Evolutionary conservation across 2,329 filamentous ascomycete genomes (phyloP), one percentile per base, ranked within the genome.

Genomic region (Hawksworthiomyces lignivorus): DNA sequence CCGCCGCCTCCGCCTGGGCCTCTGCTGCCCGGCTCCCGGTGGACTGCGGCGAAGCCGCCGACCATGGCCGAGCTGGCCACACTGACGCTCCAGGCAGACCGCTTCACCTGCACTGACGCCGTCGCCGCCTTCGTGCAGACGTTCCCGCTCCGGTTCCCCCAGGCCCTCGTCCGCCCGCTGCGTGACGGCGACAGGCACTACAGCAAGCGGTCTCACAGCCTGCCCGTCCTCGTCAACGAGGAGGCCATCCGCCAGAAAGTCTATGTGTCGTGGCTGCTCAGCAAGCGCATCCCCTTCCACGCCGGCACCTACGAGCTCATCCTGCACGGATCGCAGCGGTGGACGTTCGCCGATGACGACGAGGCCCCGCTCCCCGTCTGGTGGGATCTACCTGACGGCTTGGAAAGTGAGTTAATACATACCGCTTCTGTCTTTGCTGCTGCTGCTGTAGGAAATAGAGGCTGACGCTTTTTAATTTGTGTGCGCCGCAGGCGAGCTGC

Each of bases 161-260:
- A 38, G 21, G 36, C 46, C 3, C 22, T 40, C 6, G 33, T 47
- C 10, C 39, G 44, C 4, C 21, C 39, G 3, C 10, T 39, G 7
- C 26, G 21, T 4, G 43, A 32, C 19, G 18, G 20, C 36, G 62
- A 37, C 41, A 50, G 46, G 48, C 56, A 39, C 37, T 51, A 48
- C 2, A 39, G 39, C 8, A 10, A 55, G 66, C 34, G 62, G 57
- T 21, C 56, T 63, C 1, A 64, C 73, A 15, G 63, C 66, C n/a
- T 63, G 65, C 48, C 51, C 4, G 12, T 22, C 11, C 29, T 50
- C 17, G 46, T 37, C 24, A 52, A 52, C 1, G 84, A 88, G 61
- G 80, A 85, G 54, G 63, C 72, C 6, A 57, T 83, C 26, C 75
- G 84, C 1, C 82, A 88, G 60, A 85, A 82, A 58, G 67, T 87